These are phyloP conservation scores for Globisporangium canariense DNA, from an alignment of 352 stramenopile species.

Conservation along the genomic window DNA sequence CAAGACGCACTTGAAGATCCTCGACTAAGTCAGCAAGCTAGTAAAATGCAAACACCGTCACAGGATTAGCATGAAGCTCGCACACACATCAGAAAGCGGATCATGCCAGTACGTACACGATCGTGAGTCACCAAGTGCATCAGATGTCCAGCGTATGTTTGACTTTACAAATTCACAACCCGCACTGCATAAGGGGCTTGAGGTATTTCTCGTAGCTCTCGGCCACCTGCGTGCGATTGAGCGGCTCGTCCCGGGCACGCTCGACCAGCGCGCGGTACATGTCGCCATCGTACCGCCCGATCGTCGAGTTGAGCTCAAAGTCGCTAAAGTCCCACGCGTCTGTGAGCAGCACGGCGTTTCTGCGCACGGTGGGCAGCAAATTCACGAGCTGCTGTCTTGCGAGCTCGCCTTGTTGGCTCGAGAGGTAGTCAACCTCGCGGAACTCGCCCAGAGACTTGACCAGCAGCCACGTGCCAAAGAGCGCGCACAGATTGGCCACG, in stretches of 20 bases:
- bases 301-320: slow-evolving; percentile 66
- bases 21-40: too few species aligned
- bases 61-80: too few species aligned
- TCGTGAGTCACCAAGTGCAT: too few species aligned
- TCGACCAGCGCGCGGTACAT: slow-evolving; percentile 59
- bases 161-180: slow-evolving; percentile 18
- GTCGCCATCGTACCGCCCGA: slow-evolving; percentile 69
- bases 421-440: slow-evolving; percentile 41
- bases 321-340: slow-evolving; percentile 42
- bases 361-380: slow-evolving; percentile 30
- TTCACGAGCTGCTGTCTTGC: slow-evolving; percentile 22
- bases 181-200: slow-evolving; percentile 34
- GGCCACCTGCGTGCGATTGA: slow-evolving; percentile 55
- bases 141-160: too few species aligned
- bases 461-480: slow-evolving; percentile 33
- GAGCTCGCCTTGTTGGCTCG: slow-evolving; percentile 23
- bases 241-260: slow-evolving; percentile 41
- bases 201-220: slow-evolving; percentile 58
- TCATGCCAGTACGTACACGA: too few species aligned
- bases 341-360: slow-evolving; percentile 38
- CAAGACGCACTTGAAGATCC: too few species aligned
- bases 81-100: too few species aligned
- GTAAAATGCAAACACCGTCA: too few species aligned
- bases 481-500: slow-evolving; percentile 22
- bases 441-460: slow-evolving; percentile 35